phyloP scores from a whole-genome alignment of 2,329 filamentous ascomycete species.

The Venturia pyrina region DNA sequence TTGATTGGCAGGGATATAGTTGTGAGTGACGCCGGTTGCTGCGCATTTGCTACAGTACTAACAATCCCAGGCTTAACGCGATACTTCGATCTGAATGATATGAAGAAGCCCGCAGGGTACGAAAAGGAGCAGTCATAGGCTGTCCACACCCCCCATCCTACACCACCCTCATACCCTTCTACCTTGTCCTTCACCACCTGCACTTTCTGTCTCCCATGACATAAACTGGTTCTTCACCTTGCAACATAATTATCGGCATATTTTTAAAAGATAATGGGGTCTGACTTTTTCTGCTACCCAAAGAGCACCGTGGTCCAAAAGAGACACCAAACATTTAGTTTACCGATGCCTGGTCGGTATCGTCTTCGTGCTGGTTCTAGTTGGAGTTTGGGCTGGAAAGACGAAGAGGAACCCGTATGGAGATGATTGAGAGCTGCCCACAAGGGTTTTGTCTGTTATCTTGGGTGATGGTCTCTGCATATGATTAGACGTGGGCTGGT shows the following conservation, averaged over 20 bases:
- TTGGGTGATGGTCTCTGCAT: not conserved
- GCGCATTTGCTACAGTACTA: not conserved
- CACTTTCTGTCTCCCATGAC: constrained; percentile 3
- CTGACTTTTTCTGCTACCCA: constrained; percentile 2
- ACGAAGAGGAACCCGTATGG: not conserved
- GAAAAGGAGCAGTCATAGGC: constrained; percentile 49
- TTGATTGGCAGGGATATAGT: constrained; percentile 98
- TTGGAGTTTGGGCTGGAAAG: not conserved
- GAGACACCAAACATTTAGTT: constrained; percentile 4
- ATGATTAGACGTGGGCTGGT: not conserved
- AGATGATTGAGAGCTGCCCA: not conserved
- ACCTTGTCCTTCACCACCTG: not conserved
- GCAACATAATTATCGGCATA: not conserved
- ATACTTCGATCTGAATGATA: constrained; percentile 73
- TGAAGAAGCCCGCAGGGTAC: constrained; percentile 78
- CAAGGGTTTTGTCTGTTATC: not conserved
- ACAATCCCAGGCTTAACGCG: constrained; percentile 59
- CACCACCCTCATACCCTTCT: not conserved
- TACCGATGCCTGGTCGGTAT: constrained; percentile 2
- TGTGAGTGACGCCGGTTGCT: constrained; percentile 51
- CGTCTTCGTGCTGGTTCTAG: not conserved
- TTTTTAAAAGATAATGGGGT: constrained; percentile 1
- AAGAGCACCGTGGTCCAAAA: constrained; percentile 11
- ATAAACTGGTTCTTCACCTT: not conserved
- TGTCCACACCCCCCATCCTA: not conserved